A percentile compares a stretch with the other conserved stretches of the same genome.
Conservation (phyloP, 768 basidiomycete species). For the Sarcomyxa edulis region DNA sequence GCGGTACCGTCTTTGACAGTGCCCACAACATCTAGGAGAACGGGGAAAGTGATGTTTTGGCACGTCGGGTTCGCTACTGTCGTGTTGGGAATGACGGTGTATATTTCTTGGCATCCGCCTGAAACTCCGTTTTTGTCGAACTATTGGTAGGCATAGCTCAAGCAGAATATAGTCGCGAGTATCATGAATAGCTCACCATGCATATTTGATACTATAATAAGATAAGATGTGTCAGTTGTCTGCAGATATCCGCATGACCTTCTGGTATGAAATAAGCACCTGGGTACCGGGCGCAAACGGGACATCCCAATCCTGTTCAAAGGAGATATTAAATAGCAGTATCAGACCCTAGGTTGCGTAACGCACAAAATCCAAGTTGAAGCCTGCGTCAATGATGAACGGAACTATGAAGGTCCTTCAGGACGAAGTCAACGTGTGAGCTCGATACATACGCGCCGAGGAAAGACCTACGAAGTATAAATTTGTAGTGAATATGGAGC, state of each 20-base stretch:
- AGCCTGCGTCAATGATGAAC: conserved; percentile 45
- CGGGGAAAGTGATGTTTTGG: conserved; percentile 42
- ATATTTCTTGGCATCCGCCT: conserved; percentile 56
- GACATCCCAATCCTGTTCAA: conserved; percentile 54
- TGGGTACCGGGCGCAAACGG: conserved; percentile 56
- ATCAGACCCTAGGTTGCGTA: background rate
- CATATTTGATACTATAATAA: conserved; percentile 54
- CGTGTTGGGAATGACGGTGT: conserved; percentile 46
- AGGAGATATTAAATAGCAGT: background rate
- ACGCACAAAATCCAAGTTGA: conserved; percentile 42
- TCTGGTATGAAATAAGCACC: conserved; percentile 20
- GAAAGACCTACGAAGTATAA: conserved; percentile 59
- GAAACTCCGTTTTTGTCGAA: conserved; percentile 52
- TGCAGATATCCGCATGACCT: background rate
- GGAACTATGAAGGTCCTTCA: conserved; percentile 46
- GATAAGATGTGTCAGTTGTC: too few species aligned
- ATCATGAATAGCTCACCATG: conserved; percentile 37
- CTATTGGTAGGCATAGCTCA: too few species aligned
- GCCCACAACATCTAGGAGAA: conserved; percentile 40
- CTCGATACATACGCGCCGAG: background rate
- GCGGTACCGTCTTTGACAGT: conserved; percentile 37
- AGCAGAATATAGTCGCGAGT: background rate
- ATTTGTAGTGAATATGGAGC: conserved; percentile 58
- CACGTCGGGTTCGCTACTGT: conserved; percentile 36
- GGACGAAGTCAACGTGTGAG: background rate